A percentile compares a stretch with the other conserved stretches of the same genome.
Conservation (phyloP, 1,284 basidiomycete genomes). For the Golubevia pallescens region DNA sequence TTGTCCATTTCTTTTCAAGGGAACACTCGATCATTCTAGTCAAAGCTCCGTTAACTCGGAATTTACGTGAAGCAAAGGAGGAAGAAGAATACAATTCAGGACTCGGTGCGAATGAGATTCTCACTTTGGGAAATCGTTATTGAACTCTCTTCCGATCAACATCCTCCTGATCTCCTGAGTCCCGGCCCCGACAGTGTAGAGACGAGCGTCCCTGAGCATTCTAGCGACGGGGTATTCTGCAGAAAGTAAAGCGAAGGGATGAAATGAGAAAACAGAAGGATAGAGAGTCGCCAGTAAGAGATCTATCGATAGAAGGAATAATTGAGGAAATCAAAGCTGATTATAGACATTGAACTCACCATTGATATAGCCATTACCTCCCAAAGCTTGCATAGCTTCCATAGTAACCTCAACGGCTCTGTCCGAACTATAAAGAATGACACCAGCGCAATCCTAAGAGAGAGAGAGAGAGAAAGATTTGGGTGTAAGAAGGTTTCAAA, state of each 20-base stretch:
- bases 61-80: no score
- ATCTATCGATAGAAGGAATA: no score
- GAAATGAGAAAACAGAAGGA: no score
- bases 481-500: neutral
- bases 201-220: constrained; percentile 37
- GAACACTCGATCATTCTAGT: no score
- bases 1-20: no score
- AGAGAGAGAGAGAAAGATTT: neutral
- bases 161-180: constrained; percentile 53
- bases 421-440: constrained; percentile 41
- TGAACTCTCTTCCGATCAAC: constrained; percentile 47
- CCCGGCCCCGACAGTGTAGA: constrained; percentile 51
- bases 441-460: constrained; percentile 38
- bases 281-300: no score
- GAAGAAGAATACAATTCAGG: no score
- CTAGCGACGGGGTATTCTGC: constrained; percentile 37
- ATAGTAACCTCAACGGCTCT: constrained; percentile 36
- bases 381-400: constrained; percentile 46
- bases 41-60: no score
- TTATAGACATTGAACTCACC: no score
- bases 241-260: neutral
- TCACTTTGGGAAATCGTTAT: constrained; percentile 20
- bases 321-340: no score
- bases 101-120: no score
- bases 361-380: constrained; percentile 43